Percentiles rank a stretch among this genome's conserved stretches.
Evolutionary conservation across 352 stramenopile genomes (phyloP).

Genomic region (Phytophthora ohioensis): DNA sequence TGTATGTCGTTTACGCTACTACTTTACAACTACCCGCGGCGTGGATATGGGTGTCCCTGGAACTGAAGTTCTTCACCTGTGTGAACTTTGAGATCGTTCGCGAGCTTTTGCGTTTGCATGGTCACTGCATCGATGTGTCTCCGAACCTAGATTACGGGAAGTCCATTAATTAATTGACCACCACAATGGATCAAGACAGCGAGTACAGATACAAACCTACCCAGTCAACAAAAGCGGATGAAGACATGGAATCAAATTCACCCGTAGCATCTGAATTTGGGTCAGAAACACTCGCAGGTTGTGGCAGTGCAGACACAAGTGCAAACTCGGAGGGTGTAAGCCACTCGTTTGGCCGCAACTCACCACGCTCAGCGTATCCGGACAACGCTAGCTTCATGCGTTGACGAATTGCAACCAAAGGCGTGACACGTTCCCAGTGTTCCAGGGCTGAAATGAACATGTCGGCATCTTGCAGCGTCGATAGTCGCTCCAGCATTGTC

Average conservation of each 20-base stretch:
- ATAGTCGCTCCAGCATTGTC: conserved; percentile 72
- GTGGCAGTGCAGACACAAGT: conserved; percentile 41
- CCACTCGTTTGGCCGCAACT: conserved; percentile 36
- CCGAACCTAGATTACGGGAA: conserved; percentile 42
- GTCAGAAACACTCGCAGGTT: conserved; percentile 2
- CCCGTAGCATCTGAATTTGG: not conserved
- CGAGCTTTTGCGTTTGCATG: conserved; percentile 47
- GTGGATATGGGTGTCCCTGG: conserved; percentile 60
- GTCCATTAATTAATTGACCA: not conserved
- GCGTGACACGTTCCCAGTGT: conserved; percentile 61
- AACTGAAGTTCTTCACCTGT: conserved; percentile 77
- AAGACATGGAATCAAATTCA: conserved; percentile 42
- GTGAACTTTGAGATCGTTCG: conserved; percentile 48
- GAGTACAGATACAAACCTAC: conserved; percentile 33
- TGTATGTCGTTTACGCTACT: not conserved
- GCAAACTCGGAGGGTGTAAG: conserved; percentile 53
- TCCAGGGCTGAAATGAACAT: conserved; percentile 47
- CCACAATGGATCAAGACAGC: not conserved
- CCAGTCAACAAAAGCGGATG: conserved; percentile 49
- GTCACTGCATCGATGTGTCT: conserved; percentile 54
- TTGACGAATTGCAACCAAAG: conserved; percentile 54
- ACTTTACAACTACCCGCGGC: conserved; percentile 14
- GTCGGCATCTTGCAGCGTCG: conserved; percentile 56
- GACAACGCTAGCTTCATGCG: conserved; percentile 52
- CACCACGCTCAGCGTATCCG: conserved; percentile 46